Evolutionary conservation across 164 flowering plant genomes (phyloP), one percentile per base, ranked within the genome.

Genomic region (Akebia trifoliata): DNA sequence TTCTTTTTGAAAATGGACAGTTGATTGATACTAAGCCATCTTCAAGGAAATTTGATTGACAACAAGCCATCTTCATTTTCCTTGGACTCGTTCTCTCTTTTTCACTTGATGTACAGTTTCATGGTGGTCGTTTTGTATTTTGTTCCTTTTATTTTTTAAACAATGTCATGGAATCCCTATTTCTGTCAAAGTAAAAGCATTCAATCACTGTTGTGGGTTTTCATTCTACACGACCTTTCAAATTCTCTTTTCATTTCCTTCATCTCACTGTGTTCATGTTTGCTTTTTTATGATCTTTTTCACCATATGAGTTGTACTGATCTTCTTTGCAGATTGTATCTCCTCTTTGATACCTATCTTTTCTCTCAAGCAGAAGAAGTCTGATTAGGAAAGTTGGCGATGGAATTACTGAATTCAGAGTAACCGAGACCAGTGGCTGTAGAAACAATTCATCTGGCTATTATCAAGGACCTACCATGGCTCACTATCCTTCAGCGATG

Each of bases 271-370:
- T 38, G 29, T 14, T 54, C 18, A 0, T 50, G 18, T 54, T 18
- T 15, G n/a, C 0, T 28, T 42, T 2, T 56, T n/a, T 26, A 39
- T 11, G 39, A 54, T 7, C 42, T 17, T 56, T 45, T 45, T 34
- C 31, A 57, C 18, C 12, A 32, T 29, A 30, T 34, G 14, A 32
- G 20, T 42, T 52, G 20, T 9, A 18, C 43, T 61, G 37, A 24
- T 44, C 20, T 43, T 24, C 32, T 20, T 22, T 52, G 57, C 57
- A 61, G 57, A 17, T 21, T n/a, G 21, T 31, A 4, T 21, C 20
- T 8, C 17, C 18, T 51, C 8, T 22, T 50, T 14, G 47, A 28
- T n/a, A n/a, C 0, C 21, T 29, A 21, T 42, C 17, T 53, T 38
- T 21, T 42, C 29, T 24, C 20, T 11, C n/a, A 59, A 49, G 45